Conservation (phyloP, 2,329 filamentous ascomycete genomes). For the Fusarium sacchari region DNA sequence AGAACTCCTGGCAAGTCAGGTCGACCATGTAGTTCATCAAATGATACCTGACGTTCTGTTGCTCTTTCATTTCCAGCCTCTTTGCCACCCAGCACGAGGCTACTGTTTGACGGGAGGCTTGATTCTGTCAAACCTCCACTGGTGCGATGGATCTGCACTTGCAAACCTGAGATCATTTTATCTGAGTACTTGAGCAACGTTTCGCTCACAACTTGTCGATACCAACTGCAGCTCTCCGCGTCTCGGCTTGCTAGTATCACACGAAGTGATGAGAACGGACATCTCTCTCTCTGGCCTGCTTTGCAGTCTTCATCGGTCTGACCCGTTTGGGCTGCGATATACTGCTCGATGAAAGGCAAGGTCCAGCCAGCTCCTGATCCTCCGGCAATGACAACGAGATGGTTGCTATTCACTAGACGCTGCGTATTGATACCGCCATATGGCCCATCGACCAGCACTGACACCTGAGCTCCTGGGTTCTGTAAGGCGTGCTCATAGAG, state of each 20-base stretch:
- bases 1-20: background rate
- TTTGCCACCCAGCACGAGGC: background rate
- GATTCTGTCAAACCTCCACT: background rate
- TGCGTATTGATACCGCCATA: background rate
- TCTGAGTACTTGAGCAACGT: background rate
- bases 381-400: background rate
- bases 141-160: background rate
- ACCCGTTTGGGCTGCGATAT: accelerated
- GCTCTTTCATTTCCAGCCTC: background rate
- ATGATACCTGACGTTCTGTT: background rate
- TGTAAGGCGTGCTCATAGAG: background rate
- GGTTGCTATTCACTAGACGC: background rate
- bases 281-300: background rate
- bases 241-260: background rate
- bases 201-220: background rate
- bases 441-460: background rate
- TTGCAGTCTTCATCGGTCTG: background rate
- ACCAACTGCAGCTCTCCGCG: background rate
- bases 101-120: background rate
- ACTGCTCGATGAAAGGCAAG: background rate
- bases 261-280: background rate
- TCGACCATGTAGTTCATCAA: background rate
- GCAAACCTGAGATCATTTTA: background rate
- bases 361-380: background rate
- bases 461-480: background rate